Conservation (phyloP, 2,329 filamentous ascomycete species). For the Neopestalotiopsis rosae region DNA sequence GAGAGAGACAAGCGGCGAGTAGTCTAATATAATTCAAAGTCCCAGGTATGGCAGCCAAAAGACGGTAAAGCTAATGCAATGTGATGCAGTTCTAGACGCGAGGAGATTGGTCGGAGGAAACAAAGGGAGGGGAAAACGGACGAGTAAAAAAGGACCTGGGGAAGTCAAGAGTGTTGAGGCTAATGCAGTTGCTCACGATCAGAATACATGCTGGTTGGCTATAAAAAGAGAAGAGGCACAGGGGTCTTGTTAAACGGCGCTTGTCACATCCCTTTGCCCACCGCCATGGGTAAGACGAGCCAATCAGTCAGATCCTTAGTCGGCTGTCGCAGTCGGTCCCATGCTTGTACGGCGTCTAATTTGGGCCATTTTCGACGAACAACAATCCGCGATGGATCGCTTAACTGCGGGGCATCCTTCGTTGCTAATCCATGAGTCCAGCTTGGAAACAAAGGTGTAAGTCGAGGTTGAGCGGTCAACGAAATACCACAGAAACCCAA, state of each 20-base stretch:
- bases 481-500: neutral
- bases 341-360: slow-evolving; percentile 22
- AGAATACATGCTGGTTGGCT: slow-evolving; percentile 39
- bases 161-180: slow-evolving; percentile 25
- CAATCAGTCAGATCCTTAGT: slow-evolving; percentile 27
- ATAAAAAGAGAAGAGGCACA: slow-evolving; percentile 35
- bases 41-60: slow-evolving; percentile 24
- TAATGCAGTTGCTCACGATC: slow-evolving; percentile 21
- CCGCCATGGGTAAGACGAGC: slow-evolving; percentile 17
- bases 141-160: slow-evolving; percentile 22
- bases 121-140: slow-evolving; percentile 21
- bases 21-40: slow-evolving; percentile 33
- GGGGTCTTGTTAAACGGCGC: slow-evolving; percentile 12
- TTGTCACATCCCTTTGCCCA: slow-evolving; percentile 18
- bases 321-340: slow-evolving; percentile 23
- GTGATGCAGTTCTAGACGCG: slow-evolving; percentile 33
- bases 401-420: slow-evolving; percentile 7
- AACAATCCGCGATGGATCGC: neutral
- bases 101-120: slow-evolving; percentile 29
- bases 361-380: slow-evolving; percentile 15
- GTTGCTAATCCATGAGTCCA: slow-evolving; percentile 7
- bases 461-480: slow-evolving; percentile 7
- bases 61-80: slow-evolving; percentile 33
- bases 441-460: neutral
- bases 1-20: slow-evolving; percentile 28